Conservation (phyloP, 441 rosid species). For the Corymbia calophylla region DNA sequence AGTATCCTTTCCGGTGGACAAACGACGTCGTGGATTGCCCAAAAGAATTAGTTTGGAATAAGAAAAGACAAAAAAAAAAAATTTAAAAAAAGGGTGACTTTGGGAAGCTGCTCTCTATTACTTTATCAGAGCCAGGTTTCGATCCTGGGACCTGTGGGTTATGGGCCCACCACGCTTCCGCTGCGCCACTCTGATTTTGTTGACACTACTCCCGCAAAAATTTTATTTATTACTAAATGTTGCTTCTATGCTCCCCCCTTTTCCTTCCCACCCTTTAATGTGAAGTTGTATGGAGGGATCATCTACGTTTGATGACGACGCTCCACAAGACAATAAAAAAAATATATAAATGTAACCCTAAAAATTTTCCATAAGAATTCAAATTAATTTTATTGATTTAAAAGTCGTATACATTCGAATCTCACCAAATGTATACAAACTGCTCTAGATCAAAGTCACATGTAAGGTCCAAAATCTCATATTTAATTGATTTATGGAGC, state of each 20-base stretch:
- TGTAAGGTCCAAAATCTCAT: neutral
- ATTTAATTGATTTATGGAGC: fast-evolving
- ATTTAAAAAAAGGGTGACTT: neutral
- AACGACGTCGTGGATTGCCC: neutral
- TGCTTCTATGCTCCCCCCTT: too few relatives aligned
- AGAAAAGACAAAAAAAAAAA: too few relatives aligned
- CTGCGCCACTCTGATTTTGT: neutral
- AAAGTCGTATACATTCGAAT: fast-evolving
- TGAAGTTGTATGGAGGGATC: neutral
- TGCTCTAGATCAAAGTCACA: fast-evolving
- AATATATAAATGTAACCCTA: neutral
- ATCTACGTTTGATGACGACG: neutral
- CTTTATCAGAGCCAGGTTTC: conserved; percentile 85
- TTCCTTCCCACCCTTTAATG: fast-evolving
- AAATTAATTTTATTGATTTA: neutral
- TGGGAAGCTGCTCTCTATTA: neutral
- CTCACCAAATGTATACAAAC: fast-evolving
- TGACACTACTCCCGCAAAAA: fast-evolving
- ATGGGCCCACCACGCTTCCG: conserved; percentile 17
- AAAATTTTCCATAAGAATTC: neutral
- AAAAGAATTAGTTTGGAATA: neutral
- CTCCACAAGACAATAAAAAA: neutral
- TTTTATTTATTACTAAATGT: too few relatives aligned
- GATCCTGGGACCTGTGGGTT: conserved; percentile 63
- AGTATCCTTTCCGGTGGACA: fast-evolving